These are phyloP conservation scores for Calocera cornea DNA, from an alignment of 768 basidiomycete genomes.

Conservation along the genomic window DNA sequence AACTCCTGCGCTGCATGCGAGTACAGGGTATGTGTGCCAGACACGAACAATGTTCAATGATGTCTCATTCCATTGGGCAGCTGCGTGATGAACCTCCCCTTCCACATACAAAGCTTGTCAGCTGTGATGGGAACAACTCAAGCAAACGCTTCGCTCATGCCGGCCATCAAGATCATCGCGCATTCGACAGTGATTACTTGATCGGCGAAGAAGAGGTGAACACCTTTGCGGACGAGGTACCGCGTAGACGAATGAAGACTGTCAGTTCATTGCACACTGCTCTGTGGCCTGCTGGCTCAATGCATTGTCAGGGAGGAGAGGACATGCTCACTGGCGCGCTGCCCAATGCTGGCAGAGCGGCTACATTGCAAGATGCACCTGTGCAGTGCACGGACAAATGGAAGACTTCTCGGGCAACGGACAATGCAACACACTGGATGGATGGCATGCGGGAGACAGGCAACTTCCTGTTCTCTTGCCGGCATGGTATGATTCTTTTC, in stretches of 20 bases:
- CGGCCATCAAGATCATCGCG: neutral
- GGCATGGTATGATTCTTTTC: slow-evolving; percentile 5
- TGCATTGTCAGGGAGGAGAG: too few relatives aligned
- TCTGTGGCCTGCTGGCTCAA: too few relatives aligned
- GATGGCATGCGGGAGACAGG: neutral
- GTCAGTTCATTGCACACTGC: neutral
- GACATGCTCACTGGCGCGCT: too few relatives aligned
- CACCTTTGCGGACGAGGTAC: neutral
- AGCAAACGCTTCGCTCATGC: neutral
- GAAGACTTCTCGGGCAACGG: neutral
- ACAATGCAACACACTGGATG: neutral
- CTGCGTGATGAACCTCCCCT: neutral
- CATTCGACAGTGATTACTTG: neutral
- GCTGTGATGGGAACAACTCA: neutral
- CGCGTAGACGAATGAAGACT: too few relatives aligned
- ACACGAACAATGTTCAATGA: neutral
- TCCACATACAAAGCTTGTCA: neutral
- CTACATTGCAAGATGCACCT: too few relatives aligned
- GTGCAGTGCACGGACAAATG: neutral
- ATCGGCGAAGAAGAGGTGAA: neutral
- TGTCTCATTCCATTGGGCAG: neutral
- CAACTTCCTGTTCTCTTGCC: neutral
- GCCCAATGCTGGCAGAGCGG: too few relatives aligned
- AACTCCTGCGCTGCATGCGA: neutral
- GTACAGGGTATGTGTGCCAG: neutral